Evolutionary conservation across 2,329 filamentous ascomycete species (phyloP), one percentile per base, ranked within the genome.

Genomic region (Exutisphaerella laricina): DNA sequence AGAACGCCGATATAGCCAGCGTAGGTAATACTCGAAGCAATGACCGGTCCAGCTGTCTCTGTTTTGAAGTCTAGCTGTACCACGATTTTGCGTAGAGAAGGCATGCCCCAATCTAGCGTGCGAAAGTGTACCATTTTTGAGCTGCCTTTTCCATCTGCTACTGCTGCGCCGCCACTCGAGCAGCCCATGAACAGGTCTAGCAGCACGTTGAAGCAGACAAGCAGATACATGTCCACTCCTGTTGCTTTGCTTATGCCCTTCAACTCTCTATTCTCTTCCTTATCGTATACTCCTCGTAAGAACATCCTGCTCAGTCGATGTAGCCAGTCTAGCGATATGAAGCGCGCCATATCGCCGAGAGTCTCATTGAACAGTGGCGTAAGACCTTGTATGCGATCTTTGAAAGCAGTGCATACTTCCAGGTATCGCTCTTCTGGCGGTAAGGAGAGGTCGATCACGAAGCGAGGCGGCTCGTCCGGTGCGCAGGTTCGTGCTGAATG

Each of bases 151-250:
- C 39, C 35, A 16, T 55, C 56, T 22, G 51, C 46, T 6, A 66
- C 57, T 23, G 58, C 48, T 4, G 66, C 64, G 12, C 69, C 76
- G 16, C 77, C 76, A 47, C 77, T 81, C 1, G 80, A 83, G 57
- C 81, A 84, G 2, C 80, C 80, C 62, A 84, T 73, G 25, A 84
- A 65, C 4, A 77, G 63, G 53, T 85, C 81, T 1, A 84, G 66
- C 1, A 83, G 61, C 1, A 78, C 75, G 51, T 84, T 84, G 52
- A 82, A 72, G 2, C 73, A 72, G 2, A 84, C 72, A 0, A 84
- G 66, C 0, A 83, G 61, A 50, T 80, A 78, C 58, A 83, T 66
- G 1, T 74, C 67, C 3, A 84, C 65, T 0, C 69, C 72, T 0
- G 70, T 70, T 2, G 61, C 67, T 18, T 64, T 58, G 18, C 71